These are phyloP conservation scores for Purshia tridentata DNA, from an alignment of 306 rosid genomes.

Conservation along the genomic window DNA sequence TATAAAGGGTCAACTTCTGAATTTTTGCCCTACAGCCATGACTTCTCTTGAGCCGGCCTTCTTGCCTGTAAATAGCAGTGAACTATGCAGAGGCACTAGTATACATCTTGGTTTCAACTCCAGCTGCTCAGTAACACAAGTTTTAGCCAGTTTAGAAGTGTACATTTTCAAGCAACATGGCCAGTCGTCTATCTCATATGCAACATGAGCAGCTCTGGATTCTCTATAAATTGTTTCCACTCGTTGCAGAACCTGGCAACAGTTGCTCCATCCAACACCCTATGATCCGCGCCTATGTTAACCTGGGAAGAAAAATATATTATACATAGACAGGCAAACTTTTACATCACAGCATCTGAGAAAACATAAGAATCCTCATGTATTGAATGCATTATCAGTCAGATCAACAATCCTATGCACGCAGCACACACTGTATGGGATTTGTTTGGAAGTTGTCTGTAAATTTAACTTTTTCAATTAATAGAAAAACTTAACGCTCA, in stretches of 20 bases:
- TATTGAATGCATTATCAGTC: too few species aligned
- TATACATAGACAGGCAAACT: not conserved
- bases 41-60: not conserved
- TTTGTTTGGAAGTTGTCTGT: not conserved
- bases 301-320: slow-evolving; percentile 42
- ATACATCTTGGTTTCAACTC: not conserved
- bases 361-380: too few species aligned
- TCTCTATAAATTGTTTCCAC: slow-evolving; percentile 77
- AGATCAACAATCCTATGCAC: too few species aligned
- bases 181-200: slow-evolving; percentile 50
- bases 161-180: not conserved
- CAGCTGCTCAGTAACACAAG: not conserved
- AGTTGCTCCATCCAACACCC: slow-evolving; percentile 97
- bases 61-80: not conserved
- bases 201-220: slow-evolving; percentile 72
- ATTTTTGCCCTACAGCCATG: not conserved
- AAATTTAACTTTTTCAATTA: not conserved
- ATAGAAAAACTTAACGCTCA: slow-evolving; percentile 35
- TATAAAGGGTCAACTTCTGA: not conserved
- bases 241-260: slow-evolving; percentile 88
- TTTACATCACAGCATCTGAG: too few species aligned
- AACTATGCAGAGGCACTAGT: not conserved
- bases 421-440: not conserved
- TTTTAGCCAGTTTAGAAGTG: not conserved
- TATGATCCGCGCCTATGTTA: slow-evolving; percentile 91